These are phyloP conservation scores for Cladophialophora yegresii DNA, from an alignment of 2,329 filamentous ascomycete species.

Conservation along the genomic window DNA sequence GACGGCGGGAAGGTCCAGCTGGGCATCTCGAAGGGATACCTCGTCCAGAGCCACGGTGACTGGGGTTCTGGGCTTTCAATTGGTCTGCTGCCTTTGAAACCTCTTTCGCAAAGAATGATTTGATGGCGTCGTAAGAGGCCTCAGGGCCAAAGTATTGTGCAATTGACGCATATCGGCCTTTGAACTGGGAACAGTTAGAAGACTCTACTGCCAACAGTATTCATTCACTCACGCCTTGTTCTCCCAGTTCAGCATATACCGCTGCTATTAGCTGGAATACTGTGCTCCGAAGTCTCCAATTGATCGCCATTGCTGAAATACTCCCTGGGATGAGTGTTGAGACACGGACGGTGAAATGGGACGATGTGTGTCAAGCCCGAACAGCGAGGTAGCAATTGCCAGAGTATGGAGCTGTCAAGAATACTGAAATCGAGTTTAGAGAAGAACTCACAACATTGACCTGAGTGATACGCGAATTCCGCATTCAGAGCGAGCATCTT, in stretches of 20 bases:
- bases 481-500: neutral
- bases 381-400: neutral
- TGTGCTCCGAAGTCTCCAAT: conserved; percentile 23
- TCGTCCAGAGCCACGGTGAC: conserved; percentile 13
- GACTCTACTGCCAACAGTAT: neutral
- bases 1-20: conserved; percentile 7
- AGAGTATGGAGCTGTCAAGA: neutral
- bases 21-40: conserved; percentile 1
- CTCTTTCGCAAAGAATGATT: conserved; percentile 29
- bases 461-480: neutral
- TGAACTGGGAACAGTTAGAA: conserved; percentile 23
- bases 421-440: neutral
- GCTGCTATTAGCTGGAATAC: conserved; percentile 27
- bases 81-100: conserved; percentile 21
- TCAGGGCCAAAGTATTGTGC: conserved; percentile 27
- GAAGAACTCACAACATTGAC: neutral
- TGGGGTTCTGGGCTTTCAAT: conserved; percentile 11
- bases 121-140: conserved; percentile 24
- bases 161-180: conserved; percentile 25
- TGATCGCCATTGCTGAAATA: conserved; percentile 18
- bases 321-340: neutral
- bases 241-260: conserved; percentile 28
- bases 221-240: conserved; percentile 21
- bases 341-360: neutral
- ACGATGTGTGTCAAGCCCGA: neutral